phyloP scores from a whole-genome alignment of 805 yeast genomes.

The Gaillardinia entomophila region DNA sequence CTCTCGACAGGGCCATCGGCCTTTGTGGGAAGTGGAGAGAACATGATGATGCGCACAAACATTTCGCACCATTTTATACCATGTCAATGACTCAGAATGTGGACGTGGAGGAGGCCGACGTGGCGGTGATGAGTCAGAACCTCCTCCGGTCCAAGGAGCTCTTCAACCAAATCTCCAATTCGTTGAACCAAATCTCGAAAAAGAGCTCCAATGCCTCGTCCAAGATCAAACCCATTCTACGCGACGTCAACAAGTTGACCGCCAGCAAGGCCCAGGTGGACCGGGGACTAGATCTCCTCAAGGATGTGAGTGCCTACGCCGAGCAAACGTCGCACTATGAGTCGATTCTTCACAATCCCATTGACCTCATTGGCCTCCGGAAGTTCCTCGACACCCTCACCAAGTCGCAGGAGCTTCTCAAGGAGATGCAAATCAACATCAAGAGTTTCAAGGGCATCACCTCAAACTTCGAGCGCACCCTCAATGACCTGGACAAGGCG shows the following conservation, averaged over 20 bases:
- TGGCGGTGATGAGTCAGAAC: conserved; percentile 74
- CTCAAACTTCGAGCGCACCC: conserved; percentile 50
- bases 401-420: conserved; percentile 41
- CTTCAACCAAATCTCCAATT: conserved; percentile 48
- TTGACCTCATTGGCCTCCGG: conserved; percentile 35
- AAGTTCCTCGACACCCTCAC: conserved; percentile 26
- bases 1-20: conserved; percentile 10
- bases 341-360: conserved; percentile 22
- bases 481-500: conserved; percentile 52
- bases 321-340: conserved; percentile 37
- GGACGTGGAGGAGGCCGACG: conserved; percentile 77
- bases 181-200: conserved; percentile 48
- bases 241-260: conserved; percentile 53
- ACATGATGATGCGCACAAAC: no score
- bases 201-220: conserved; percentile 52
- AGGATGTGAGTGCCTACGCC: conserved; percentile 49
- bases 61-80: no score
- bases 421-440: conserved; percentile 36
- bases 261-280: conserved; percentile 53
- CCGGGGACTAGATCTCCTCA: conserved; percentile 45
- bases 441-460: conserved; percentile 63
- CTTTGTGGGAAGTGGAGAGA: not conserved
- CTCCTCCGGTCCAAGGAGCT: conserved; percentile 53
- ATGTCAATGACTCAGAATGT: conserved; percentile 20
- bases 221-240: conserved; percentile 67